phyloP scores from a whole-genome alignment of 345 rosid genomes.

The Angophora floribunda region DNA sequence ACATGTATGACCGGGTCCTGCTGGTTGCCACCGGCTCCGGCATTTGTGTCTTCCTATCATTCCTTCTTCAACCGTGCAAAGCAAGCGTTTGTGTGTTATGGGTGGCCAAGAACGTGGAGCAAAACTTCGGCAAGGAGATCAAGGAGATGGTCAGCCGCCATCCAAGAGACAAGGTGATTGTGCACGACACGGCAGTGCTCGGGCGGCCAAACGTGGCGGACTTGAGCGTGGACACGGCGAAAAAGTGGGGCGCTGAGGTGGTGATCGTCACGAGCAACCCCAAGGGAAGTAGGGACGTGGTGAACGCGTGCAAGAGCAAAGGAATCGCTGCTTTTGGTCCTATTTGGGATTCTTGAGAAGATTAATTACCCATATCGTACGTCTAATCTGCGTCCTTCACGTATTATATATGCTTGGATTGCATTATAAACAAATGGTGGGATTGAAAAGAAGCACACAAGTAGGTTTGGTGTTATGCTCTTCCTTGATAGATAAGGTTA shows the following conservation, averaged over 20 bases:
- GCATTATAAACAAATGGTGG: not conserved
- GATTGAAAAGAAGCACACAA: not conserved
- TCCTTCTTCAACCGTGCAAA: constrained; percentile 54
- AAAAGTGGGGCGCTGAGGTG: constrained; percentile 58
- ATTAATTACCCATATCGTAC: not conserved
- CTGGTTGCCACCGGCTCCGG: constrained; percentile 86
- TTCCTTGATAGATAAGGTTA: not conserved
- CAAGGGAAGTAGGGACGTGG: constrained; percentile 77
- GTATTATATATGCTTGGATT: not conserved
- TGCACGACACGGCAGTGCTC: constrained; percentile 52
- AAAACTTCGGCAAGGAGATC: constrained; percentile 63
- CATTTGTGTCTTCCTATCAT: constrained; percentile 74
- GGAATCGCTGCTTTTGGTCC: constrained; percentile 80
- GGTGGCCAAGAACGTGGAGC: constrained; percentile 71
- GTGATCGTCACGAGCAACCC: constrained; percentile 90
- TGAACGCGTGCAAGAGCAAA: constrained; percentile 47
- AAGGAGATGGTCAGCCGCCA: constrained; percentile 39
- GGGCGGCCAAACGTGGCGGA: constrained; percentile 69
- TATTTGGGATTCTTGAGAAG: constrained; percentile 69
- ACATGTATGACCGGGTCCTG: constrained; percentile 67
- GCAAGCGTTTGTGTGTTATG: constrained; percentile 55
- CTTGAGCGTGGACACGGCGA: constrained; percentile 59
- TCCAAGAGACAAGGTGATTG: constrained; percentile 47
- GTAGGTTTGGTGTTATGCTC: not conserved
- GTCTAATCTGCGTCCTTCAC: not conserved